Conservation (phyloP, 495 filamentous ascomycete species). For the Polyplosphaeria fusca region DNA sequence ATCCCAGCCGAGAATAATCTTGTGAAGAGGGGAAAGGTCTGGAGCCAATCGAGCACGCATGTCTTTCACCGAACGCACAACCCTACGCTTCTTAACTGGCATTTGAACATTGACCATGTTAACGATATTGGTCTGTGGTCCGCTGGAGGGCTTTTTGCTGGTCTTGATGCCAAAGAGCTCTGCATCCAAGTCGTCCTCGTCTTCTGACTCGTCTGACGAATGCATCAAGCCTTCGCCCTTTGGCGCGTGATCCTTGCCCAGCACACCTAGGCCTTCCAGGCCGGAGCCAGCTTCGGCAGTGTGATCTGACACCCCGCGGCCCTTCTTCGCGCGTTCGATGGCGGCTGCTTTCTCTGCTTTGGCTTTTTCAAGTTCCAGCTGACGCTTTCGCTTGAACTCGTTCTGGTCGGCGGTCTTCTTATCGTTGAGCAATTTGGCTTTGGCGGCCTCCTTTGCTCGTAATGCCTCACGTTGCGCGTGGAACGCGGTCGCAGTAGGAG, state of each 20-base stretch:
- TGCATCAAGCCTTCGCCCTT: constrained; percentile 85
- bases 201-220: constrained; percentile 66
- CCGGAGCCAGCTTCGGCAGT: constrained; percentile 71
- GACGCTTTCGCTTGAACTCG: constrained; percentile 50
- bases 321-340: constrained; percentile 61
- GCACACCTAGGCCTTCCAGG: constrained; percentile 68
- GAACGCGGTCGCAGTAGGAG: constrained; percentile 13
- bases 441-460: constrained; percentile 6
- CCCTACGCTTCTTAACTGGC: constrained; percentile 76
- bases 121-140: constrained; percentile 43
- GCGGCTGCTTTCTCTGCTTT: constrained; percentile 65
- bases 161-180: constrained; percentile 56
- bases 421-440: constrained; percentile 5
- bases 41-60: constrained; percentile 90
- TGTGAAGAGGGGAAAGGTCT: constrained; percentile 80
- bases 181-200: constrained; percentile 61
- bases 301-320: constrained; percentile 50
- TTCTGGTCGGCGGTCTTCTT: constrained; percentile 6
- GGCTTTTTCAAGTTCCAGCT: constrained; percentile 71
- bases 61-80: constrained; percentile 76
- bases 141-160: constrained; percentile 35
- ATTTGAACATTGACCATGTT: constrained; percentile 53
- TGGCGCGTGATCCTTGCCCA: constrained; percentile 72
- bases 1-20: constrained; percentile 85
- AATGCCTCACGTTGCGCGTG: constrained; percentile 12